A percentile compares a stretch with the other conserved stretches of the same genome.
Evolutionary conservation across 345 rosid genomes (phyloP).

Genomic region (Durio zibethinus): DNA sequence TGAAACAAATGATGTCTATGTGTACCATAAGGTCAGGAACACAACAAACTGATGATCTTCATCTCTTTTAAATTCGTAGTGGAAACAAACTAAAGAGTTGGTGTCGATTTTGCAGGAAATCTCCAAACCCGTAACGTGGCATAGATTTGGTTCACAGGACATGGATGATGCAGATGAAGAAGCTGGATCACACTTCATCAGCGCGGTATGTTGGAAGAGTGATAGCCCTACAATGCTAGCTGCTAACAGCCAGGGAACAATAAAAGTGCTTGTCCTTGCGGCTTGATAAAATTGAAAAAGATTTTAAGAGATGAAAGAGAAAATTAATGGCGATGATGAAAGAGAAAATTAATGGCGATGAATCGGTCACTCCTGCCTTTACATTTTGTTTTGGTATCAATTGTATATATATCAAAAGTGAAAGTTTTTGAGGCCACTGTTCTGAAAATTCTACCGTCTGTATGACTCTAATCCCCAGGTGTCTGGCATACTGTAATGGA

Average conservation of each 20-base stretch:
- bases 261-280: conserved; percentile 83
- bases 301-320: not conserved
- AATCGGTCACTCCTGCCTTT: not conserved
- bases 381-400: not conserved
- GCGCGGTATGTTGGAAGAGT: conserved; percentile 98
- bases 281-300: conserved; percentile 32
- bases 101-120: conserved; percentile 61
- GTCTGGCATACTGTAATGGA: too few species aligned
- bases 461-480: too few species aligned
- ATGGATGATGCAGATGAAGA: conserved; percentile 85
- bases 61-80: not conserved
- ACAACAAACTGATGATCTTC: not conserved
- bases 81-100: not conserved
- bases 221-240: conserved; percentile 76
- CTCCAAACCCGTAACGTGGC: conserved; percentile 71
- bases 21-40: conserved; percentile 82
- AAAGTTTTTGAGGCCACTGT: not conserved
- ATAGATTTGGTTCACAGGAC: conserved; percentile 88
- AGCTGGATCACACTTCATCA: conserved; percentile 78
- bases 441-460: too few species aligned
- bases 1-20: conserved; percentile 91
- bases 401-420: not conserved
- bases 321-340: not conserved
- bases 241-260: conserved; percentile 98
- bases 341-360: too few species aligned